Conservation (phyloP, 345 rosid genomes). For the Iberis pinnata region DNA sequence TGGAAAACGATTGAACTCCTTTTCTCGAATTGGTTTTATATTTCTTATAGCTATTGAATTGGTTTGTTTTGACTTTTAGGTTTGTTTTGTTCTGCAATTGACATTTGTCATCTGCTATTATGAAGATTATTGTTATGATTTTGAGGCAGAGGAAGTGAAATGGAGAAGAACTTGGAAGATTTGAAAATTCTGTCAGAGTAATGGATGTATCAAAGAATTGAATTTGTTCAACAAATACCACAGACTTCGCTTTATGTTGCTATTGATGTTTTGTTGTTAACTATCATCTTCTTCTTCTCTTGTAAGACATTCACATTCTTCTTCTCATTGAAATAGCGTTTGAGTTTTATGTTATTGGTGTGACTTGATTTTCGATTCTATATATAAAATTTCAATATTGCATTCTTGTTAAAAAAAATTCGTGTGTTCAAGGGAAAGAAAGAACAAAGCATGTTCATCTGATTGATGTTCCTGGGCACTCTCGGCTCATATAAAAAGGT, state of each 20-base stretch:
- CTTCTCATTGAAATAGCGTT: too few relatives aligned
- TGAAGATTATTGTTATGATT: too few relatives aligned
- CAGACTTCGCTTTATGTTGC: conserved; percentile 64
- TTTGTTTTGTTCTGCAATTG: too few relatives aligned
- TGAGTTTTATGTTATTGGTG: too few relatives aligned
- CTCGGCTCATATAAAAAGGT: conserved; percentile 75
- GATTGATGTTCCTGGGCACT: conserved; percentile 93
- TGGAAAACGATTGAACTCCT: too few relatives aligned
- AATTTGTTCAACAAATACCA: conserved; percentile 45
- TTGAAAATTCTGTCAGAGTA: conserved; percentile 42
- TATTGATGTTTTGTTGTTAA: conserved; percentile 42
- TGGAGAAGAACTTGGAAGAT: conserved; percentile 61
- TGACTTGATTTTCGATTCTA: too few relatives aligned
- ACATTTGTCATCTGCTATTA: too few relatives aligned
- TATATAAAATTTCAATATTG: too few relatives aligned
- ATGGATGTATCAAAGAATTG: conserved; percentile 46
- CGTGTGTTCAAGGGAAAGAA: conserved; percentile 43
- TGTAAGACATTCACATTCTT: conserved; percentile 27
- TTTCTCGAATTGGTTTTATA: too few relatives aligned
- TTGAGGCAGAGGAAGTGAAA: too few relatives aligned
- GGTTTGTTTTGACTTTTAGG: too few relatives aligned
- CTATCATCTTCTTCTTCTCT: conserved; percentile 42
- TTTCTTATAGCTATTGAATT: too few relatives aligned
- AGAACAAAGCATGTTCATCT: conserved; percentile 69
- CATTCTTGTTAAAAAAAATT: neutral